Base-by-base conservation (phyloP, 768 basidiomycete species). In the Leccinum variicolor region DNA sequence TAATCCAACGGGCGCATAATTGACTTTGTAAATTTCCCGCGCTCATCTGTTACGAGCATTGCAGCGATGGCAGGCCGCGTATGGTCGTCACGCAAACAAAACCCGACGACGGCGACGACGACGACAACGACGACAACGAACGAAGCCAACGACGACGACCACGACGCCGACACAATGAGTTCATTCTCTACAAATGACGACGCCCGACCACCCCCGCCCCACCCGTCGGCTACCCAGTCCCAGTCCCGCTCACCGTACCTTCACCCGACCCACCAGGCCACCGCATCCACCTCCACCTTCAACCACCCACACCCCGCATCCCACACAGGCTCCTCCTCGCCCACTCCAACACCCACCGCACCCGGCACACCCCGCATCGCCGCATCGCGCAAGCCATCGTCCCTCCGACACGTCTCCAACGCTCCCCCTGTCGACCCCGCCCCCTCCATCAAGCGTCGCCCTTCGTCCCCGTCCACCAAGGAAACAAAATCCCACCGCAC, bases 251-350 rank as follows among this genome's bases (percentile, higher is more conserved):
- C 77, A 0, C 77, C 77, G 6, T 79, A 79, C 62, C 61, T 73
- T 57, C 73, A 77, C 49, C 55, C 73, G 52, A 63, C 74, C 8
- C 68, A 66, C 52, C 70, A 70, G 33, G 69, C 72, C 8, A 66
- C 72, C 5, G 70, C 72, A 19, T 76, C 76, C 15, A 68, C 75
- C 10, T 72, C 75, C 34, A 73, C 74, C 10, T 75, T 76, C 60
- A 75, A 75, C 6, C 17, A 49, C 1, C 23, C 59, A 23, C 54
- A 26, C 9, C 11, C 49, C 1, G 25, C 55, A 0, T 23, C 57
- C 0, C 50, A 55, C 1, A 26, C 59, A 0, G 51, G n/a, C 1
- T 57, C 61, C 1, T 43, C 62, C 0, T 58, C 71, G 3, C 21
- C 64, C 2, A 56, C 65, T 0, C 56, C 63, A 3, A 62, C 64